Conservation (phyloP, 1,284 basidiomycete genomes). For the Farysia itapuensis region DNA sequence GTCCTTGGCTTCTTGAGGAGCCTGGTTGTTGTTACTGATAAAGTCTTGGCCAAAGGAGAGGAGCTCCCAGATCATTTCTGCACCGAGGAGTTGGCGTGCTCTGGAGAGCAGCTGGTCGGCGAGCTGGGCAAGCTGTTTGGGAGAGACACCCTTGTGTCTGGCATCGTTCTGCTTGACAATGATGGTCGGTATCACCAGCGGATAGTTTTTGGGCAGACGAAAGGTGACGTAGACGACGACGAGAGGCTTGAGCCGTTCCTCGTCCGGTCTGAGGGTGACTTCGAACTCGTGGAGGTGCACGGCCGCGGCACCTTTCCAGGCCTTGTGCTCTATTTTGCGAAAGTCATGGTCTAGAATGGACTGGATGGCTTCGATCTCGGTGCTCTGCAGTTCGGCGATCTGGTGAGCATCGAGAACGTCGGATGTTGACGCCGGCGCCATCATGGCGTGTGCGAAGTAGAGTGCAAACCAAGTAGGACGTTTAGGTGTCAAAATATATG, state of each 20-base stretch:
- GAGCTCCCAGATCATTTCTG: constrained; percentile 60
- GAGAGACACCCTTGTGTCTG: constrained; percentile 33
- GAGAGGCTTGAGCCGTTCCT: constrained; percentile 42
- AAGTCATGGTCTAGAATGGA: constrained; percentile 53
- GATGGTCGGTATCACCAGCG: constrained; percentile 39
- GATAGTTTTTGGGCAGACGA: constrained; percentile 52
- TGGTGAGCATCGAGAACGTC: constrained; percentile 26
- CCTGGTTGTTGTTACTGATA: constrained; percentile 43
- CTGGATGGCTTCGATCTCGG: constrained; percentile 50
- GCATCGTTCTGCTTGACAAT: constrained; percentile 33
- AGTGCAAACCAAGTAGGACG: constrained; percentile 1
- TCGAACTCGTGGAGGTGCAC: constrained; percentile 44
- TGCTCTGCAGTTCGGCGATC: constrained; percentile 45
- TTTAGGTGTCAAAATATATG: constrained; percentile 5
- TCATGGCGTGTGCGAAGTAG: too few relatives aligned
- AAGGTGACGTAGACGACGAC: constrained; percentile 40
- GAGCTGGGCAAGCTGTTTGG: constrained; percentile 26
- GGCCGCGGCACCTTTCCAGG: constrained; percentile 34
- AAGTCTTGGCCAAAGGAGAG: constrained; percentile 50
- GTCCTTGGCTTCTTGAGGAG: constrained; percentile 21
- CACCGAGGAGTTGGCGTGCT: constrained; percentile 48
- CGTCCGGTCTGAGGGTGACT: constrained; percentile 43
- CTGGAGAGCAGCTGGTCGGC: constrained; percentile 30
- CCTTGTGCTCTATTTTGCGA: constrained; percentile 25
- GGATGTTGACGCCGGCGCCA: constrained; percentile 3